phyloP scores from a whole-genome alignment of 129 eudicot genomes.

The Solidago caesia region DNA sequence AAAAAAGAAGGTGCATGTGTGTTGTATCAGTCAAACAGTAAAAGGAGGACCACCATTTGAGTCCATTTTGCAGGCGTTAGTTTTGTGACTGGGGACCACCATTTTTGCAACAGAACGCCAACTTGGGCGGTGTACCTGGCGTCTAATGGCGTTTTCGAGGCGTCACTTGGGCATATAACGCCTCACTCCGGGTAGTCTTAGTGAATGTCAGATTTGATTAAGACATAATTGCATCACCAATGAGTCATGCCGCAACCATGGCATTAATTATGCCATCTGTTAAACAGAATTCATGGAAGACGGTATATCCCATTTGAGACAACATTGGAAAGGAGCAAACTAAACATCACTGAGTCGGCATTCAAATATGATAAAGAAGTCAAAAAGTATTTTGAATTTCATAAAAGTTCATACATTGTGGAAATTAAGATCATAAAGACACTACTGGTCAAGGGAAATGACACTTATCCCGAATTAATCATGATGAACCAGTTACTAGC shows the following conservation, averaged over 20 bases:
- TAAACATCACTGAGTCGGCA: not conserved
- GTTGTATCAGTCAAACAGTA: too few relatives aligned
- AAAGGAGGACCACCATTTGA: too few relatives aligned
- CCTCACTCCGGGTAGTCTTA: too few relatives aligned
- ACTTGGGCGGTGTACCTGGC: too few relatives aligned
- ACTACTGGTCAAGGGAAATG: too few relatives aligned
- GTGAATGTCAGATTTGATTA: not conserved
- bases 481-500: not conserved
- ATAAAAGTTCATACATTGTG: not conserved
- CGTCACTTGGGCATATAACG: too few relatives aligned
- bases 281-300: not conserved
- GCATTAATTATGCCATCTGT: not conserved
- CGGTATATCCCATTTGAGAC: not conserved
- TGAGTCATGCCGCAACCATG: not conserved
- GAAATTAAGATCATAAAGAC: too few relatives aligned
- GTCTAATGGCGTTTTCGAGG: too few relatives aligned
- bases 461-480: not conserved
- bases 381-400: not conserved
- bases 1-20: too few relatives aligned
- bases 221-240: not conserved
- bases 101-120: too few relatives aligned
- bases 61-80: too few relatives aligned
- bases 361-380: not conserved
- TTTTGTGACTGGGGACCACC: too few relatives aligned
- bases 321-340: conserved; percentile 2